Evolutionary conservation across 2,329 filamentous ascomycete species (phyloP), one percentile per base, ranked within the genome.

Genomic region (Sclerotinia trifoliorum): DNA sequence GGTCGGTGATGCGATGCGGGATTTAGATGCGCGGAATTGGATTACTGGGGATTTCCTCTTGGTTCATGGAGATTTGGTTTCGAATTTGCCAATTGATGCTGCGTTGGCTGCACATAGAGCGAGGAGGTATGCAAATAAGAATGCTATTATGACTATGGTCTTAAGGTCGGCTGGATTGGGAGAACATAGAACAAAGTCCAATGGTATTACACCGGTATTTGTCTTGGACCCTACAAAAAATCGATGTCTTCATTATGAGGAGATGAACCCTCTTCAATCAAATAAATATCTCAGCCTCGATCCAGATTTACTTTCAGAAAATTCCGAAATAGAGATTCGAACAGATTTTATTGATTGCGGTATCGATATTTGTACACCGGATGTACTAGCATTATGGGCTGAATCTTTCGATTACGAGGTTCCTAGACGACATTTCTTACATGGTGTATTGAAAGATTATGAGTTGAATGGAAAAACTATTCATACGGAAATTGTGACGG

Each of bases 381-480:
- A 98, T 77, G 94, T 97, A 11, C 85, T 98, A 55, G 94, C 94
- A 10, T 81, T 98, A 68, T 99, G 95, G 92, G 95, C 93, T 11
- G 95, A 99, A 80, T 97, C 94, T 77, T 99, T 98, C 75, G 94
- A 99, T 78, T 98, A 97, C 78, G 93, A 97, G 78, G 85, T 93
- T 10, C 93, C 94, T 1, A 87, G 94, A 66, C 90, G 90, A 75
- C 93, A 96, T 75, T 97, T 97, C 75, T 80, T 99, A 48, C 92
- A 94, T 77, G 94, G 94, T 69, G 93, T 98, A 1, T 82, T 99
- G 66, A 97, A 97, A 81, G 95, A 99, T 78, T 97, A 93, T 82
- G 95, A 99, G 78, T 83, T 98, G 68, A 98, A 98, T 78, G 94
- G 94, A 69, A 97, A 98, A 81, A 93, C 93, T n/a, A 92, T 99